Evolutionary conservation across 2,329 filamentous ascomycete species (phyloP), one percentile per base, ranked within the genome.

Genomic region (Apiospora koreana): DNA sequence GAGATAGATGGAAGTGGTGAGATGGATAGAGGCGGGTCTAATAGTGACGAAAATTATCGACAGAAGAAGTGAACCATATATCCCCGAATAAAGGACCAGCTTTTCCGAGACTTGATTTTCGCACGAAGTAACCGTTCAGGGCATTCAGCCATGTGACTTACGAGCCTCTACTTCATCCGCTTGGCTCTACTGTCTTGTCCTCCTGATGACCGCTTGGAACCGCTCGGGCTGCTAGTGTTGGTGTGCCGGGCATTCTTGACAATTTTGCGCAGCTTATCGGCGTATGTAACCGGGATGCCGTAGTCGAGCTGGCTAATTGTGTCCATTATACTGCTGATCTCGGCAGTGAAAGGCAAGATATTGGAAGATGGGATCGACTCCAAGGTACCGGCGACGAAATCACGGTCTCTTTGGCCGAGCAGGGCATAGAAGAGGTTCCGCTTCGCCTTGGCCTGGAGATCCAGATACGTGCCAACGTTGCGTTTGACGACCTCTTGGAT

Each of bases 341-440:
- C 78, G 21, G 71, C 73, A 7, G 73, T 54, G 38, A 76, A 72
- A 21, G 75, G 75, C 14, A 68, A 50, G 14, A 77, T 50, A n/a
- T 70, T 64, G 16, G 73, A 69, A 21, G 71, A 71, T 5, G 72
- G 69, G 23, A 79, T 74, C 18, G 74, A 69, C 2, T 73, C 71
- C 6, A 89, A 80, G 9, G 83, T 80, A 45, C 80, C 82, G 43
- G 87, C 74, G 48, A 86, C 79, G 72, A 88, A 88, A 73, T 80
- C 79, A 6, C 75, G 73, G 67, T 85, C 82, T 9, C 75, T 74
- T 54, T 83, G 82, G 10, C 86, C 85, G 0, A 88, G 79, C 35
- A 88, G 82, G 21, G 80, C 79, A 54, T 80, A 75, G 76, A 86
- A 89, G 10, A 88, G 80, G 71, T 87, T 86, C 6, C 82, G 80